phyloP scores from a whole-genome alignment of 2,329 filamentous ascomycete species.

The Nemania sp. region DNA sequence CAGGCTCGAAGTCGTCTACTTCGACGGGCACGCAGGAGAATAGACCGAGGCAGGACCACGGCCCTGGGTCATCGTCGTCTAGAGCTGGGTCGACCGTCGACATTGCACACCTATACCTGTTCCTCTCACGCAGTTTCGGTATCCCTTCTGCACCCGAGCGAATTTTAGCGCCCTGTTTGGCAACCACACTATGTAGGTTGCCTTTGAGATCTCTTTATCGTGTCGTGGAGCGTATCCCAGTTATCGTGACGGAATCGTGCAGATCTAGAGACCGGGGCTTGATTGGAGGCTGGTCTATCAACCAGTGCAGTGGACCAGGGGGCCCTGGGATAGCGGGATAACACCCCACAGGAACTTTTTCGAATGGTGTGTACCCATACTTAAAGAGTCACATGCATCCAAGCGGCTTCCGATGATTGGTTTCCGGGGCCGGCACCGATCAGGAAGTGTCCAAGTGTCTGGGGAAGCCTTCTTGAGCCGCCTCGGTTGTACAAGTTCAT shows the following conservation, averaged over 20 bases:
- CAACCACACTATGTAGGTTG: too few species aligned
- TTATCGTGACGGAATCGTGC: too few species aligned
- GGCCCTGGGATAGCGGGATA: background rate
- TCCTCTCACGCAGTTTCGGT: background rate
- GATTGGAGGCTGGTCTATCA: too few species aligned
- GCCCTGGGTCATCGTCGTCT: slow-evolving; percentile 41
- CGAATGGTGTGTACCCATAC: background rate
- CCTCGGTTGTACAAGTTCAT: background rate
- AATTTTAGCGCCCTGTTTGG: too few species aligned
- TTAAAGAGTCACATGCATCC: background rate
- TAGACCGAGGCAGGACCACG: slow-evolving; percentile 46
- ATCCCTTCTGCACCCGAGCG: background rate
- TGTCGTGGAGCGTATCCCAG: too few species aligned
- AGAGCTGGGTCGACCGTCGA: slow-evolving; percentile 14
- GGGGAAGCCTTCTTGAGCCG: background rate
- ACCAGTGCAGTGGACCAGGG: background rate
- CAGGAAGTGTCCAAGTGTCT: background rate
- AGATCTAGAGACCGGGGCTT: too few species aligned
- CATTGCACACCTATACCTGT: slow-evolving; percentile 1
- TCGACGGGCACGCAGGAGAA: slow-evolving; percentile 46
- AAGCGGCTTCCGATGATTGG: slow-evolving; percentile 4
- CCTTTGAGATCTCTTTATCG: too few species aligned
- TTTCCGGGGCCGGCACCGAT: background rate
- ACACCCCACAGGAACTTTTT: background rate
- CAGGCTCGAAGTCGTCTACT: slow-evolving; percentile 35